Evolutionary conservation across 306 rosid species (phyloP), one percentile per base, ranked within the genome.

Genomic region (Neltuma alba): DNA sequence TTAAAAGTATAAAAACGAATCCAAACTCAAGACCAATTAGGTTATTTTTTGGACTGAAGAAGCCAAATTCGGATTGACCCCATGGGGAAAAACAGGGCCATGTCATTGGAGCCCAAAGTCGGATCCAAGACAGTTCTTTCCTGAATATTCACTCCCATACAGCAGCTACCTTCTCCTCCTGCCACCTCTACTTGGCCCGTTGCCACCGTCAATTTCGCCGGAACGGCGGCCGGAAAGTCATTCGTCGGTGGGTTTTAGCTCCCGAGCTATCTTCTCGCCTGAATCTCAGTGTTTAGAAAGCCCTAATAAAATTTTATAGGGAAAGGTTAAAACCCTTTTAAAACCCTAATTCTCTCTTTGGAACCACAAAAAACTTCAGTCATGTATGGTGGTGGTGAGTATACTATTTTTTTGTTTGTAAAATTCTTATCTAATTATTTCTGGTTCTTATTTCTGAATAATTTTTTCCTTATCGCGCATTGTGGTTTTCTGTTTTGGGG

Each of bases 351-450:
- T 70, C 34, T 21, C 69, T 38, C 23, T 54, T 47, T 23, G 34
- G 27, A 76, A 62, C 75, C 33, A 8, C 10, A 20, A 20, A 9
- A 37, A 3, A 14, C 71, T 72, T 11, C 73, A 79, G 80, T 47
- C 86, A 94, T 94, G 99, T 92, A 94, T 64, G 99, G 99, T 28
- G 99, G 99, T 42, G 99, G 99, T 94, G 85, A 87, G 95, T 91
- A 48, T 74, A 58, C n/a, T 54, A 23, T 58, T 3, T 2, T 18
- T 70, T 74, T 54, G 20, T n/a, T n/a, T n/a, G n/a, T n/a, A n/a
- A n/a, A n/a, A n/a, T n/a, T n/a, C n/a, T 63, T 47, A 52, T 11
- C 12, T 7, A 28, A 36, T 40, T 28, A 5, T 55, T 16, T 25
- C 36, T 36, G 54, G 14, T 33, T 42, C 3, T 37, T 23, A 63